phyloP scores from a whole-genome alignment of 1,284 basidiomycete species.

The Pascua sp. region DNA sequence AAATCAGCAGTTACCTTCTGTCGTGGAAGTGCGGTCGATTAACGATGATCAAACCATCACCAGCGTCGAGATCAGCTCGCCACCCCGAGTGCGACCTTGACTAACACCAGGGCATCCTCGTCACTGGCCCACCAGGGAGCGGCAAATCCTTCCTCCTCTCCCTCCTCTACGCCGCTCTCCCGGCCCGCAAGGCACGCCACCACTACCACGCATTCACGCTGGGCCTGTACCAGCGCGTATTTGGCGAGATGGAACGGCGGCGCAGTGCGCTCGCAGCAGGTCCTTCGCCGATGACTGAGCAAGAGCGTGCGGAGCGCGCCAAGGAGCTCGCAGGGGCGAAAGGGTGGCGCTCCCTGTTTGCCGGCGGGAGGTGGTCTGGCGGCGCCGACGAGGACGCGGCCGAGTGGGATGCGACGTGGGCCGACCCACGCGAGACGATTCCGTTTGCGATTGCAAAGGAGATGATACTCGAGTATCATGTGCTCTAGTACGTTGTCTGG shows the following conservation, averaged over 20 bases:
- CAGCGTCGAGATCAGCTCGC: no score
- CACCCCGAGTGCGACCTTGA: no score
- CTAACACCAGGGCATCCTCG: constrained; percentile 48
- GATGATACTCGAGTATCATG: constrained; percentile 49
- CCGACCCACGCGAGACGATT: constrained; percentile 44
- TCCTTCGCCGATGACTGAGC: constrained; percentile 11
- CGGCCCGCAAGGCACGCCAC: constrained; percentile 61
- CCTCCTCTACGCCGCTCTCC: constrained; percentile 61
- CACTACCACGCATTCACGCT: constrained; percentile 69
- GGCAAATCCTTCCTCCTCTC: constrained; percentile 64
- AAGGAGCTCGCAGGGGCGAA: constrained; percentile 39
- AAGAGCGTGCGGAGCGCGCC: constrained; percentile 46
- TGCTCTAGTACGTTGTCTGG: constrained; percentile 50
- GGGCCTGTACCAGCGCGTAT: constrained; percentile 61
- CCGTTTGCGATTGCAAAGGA: constrained; percentile 48
- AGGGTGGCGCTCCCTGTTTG: constrained; percentile 50
- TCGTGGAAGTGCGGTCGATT: no score
- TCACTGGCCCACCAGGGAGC: constrained; percentile 57
- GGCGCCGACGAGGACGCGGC: constrained; percentile 26
- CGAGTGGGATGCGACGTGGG: constrained; percentile 12
- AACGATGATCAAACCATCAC: no score
- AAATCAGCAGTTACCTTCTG: no score
- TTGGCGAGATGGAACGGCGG: constrained; percentile 38
- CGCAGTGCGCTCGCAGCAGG: constrained; percentile 16
- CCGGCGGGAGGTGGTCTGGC: constrained; percentile 48